Conservation (phyloP, 805 yeast species). For the Grigorovia transvaalensis region DNA sequence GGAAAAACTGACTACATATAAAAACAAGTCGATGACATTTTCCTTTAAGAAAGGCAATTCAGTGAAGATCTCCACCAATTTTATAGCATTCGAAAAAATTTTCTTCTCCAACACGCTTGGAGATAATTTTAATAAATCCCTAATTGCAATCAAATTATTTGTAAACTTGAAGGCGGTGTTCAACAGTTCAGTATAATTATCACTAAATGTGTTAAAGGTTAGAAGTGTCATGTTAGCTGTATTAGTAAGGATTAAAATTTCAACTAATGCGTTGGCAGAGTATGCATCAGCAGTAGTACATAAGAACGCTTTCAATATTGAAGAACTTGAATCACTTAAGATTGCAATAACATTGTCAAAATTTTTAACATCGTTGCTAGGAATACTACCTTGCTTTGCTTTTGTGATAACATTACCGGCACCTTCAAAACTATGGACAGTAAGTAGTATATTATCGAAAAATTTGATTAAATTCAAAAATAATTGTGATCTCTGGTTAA, state of each 20-base stretch:
- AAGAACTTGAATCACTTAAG: conserved; percentile 12
- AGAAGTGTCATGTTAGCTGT: neutral
- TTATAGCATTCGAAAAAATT: conserved; percentile 46
- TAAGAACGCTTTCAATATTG: conserved; percentile 45
- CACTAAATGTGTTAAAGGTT: conserved; percentile 10
- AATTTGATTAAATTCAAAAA: conserved; percentile 45
- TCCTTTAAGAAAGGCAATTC: conserved; percentile 34
- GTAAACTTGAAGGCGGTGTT: conserved; percentile 45
- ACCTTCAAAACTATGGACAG: conserved; percentile 47
- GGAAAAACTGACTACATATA: conserved; percentile 44
- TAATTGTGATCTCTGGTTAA: conserved; percentile 49
- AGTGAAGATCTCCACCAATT: conserved; percentile 48
- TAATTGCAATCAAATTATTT: conserved; percentile 43
- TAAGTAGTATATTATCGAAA: conserved; percentile 43
- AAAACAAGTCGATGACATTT: conserved; percentile 44
- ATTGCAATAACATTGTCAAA: neutral
- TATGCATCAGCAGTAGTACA: conserved; percentile 41
- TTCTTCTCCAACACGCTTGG: conserved; percentile 59
- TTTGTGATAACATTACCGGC: conserved; percentile 41
- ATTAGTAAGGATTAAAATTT: conserved; percentile 9
- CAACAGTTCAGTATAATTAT: conserved; percentile 31
- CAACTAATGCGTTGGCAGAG: conserved; percentile 16
- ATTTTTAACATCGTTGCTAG: neutral
- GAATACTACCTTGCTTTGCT: conserved; percentile 21
- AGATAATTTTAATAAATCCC: conserved; percentile 37